Conservation (phyloP, 2,329 filamentous ascomycete genomes). For the Epichloe coenophiala region DNA sequence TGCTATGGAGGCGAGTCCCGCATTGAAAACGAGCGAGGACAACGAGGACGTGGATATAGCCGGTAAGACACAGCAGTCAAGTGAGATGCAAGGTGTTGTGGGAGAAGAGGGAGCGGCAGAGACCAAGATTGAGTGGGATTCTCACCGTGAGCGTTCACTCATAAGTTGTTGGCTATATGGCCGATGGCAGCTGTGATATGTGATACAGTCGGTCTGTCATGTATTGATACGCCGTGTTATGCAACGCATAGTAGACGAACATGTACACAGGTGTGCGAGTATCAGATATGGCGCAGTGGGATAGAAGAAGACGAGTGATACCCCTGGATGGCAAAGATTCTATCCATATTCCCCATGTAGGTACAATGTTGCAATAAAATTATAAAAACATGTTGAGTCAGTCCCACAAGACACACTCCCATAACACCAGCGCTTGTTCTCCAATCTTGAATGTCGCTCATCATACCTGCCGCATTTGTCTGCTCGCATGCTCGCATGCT, state of each 20-base stretch:
- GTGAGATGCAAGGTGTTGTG: not conserved
- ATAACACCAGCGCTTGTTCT: conserved; percentile 5
- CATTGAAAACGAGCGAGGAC: no score
- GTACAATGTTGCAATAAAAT: not conserved
- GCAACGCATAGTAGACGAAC: no score
- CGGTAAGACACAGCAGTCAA: not conserved
- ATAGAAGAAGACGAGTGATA: no score
- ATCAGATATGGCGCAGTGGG: no score
- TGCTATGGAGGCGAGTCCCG: no score
- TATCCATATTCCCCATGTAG: not conserved
- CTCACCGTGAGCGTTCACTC: no score
- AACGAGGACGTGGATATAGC: not conserved
- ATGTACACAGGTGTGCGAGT: no score
- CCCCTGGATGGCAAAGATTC: no score
- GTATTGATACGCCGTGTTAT: no score
- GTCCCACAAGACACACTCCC: conserved; percentile 2
- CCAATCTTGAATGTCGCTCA: not conserved
- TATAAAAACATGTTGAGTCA: not conserved
- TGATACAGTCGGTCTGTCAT: no score
- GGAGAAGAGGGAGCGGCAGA: not conserved
- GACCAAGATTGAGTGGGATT: no score
- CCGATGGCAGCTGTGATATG: not conserved
- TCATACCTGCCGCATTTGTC: not conserved
- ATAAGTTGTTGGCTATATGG: not conserved
- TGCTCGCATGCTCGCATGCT: not conserved